Percentiles rank a stretch among this genome's conserved stretches.
Conservation (phyloP, 192 early-diverging fungal genomes). For the Lobosporangium transversale region DNA sequence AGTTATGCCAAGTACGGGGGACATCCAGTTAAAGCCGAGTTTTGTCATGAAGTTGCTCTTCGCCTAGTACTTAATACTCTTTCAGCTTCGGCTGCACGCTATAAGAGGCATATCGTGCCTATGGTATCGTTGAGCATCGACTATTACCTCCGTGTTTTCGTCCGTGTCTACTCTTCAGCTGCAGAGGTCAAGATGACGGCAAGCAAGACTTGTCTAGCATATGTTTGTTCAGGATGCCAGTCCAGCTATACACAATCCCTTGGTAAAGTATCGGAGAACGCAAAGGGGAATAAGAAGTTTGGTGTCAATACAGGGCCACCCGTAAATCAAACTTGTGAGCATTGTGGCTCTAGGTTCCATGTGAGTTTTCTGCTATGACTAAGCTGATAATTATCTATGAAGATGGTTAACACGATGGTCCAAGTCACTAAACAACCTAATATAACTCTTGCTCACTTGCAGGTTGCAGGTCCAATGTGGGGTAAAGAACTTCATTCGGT, state of each 20-base stretch:
- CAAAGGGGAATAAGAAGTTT: conserved; percentile 72
- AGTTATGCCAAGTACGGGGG: conserved; percentile 97
- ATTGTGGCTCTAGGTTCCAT: conserved; percentile 79
- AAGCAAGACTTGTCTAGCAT: conserved; percentile 83
- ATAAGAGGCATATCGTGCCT: conserved; percentile 87
- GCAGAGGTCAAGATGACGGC: conserved; percentile 78
- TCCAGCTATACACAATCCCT: conserved; percentile 78
- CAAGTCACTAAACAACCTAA: no score
- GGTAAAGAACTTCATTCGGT: conserved; percentile 83
- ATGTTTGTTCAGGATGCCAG: conserved; percentile 87
- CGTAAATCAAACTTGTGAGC: conserved; percentile 70
- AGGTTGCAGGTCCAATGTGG: conserved; percentile 95
- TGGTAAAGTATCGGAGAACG: conserved; percentile 67
- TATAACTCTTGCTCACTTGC: no score
- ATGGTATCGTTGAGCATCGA: conserved; percentile 95
- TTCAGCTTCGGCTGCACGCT: conserved; percentile 84
- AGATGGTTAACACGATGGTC: no score
- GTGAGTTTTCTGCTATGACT: no score
- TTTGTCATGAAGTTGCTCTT: conserved; percentile 95
- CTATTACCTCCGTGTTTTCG: conserved; percentile 97
- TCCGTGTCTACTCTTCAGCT: conserved; percentile 83
- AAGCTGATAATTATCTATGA: no score
- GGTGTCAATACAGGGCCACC: conserved; percentile 69
- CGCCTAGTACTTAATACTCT: conserved; percentile 88
- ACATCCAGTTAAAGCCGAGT: conserved; percentile 86